A percentile compares a stretch with the other conserved stretches of the same genome.
Evolutionary conservation across 2,329 filamentous ascomycete species (phyloP).

Genomic region (Cladorrhinum sp.): DNA sequence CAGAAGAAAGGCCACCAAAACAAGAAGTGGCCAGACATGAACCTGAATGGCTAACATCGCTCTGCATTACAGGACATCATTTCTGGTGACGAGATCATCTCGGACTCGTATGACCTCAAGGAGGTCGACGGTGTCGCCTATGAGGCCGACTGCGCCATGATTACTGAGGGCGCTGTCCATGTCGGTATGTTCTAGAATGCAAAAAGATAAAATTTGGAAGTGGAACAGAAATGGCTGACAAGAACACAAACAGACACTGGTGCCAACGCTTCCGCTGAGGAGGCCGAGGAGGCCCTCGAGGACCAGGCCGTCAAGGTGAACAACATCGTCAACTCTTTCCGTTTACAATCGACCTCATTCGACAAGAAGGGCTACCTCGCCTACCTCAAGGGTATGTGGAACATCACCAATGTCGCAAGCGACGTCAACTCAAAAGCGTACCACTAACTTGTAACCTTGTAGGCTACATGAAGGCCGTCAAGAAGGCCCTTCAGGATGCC

Average conservation of each 20-base stretch:
- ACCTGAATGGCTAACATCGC: constrained; percentile 21
- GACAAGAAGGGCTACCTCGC: constrained; percentile 83
- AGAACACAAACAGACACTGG: constrained; percentile 63
- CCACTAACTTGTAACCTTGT: constrained; percentile 8
- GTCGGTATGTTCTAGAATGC: constrained; percentile 57
- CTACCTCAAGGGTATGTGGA: constrained; percentile 75
- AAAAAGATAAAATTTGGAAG: not conserved
- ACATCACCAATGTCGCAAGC: not conserved
- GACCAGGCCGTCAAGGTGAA: constrained; percentile 73
- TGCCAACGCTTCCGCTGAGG: constrained; percentile 96
- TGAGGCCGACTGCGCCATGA: constrained; percentile 90
- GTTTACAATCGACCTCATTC: constrained; percentile 71
- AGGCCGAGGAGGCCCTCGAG: constrained; percentile 71
- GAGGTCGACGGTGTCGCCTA: constrained; percentile 75
- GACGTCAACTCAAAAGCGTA: not conserved
- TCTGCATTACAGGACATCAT: constrained; percentile 68
- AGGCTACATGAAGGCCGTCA: constrained; percentile 89
- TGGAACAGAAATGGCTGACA: not conserved
- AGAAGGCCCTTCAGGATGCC: constrained; percentile 60
- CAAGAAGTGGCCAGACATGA: constrained; percentile 22
- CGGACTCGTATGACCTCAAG: constrained; percentile 86
- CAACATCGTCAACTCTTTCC: constrained; percentile 92
- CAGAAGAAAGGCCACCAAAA: not conserved
- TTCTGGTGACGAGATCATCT: constrained; percentile 92
- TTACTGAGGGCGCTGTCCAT: constrained; percentile 70